Base-by-base conservation (phyloP, 805 yeast genomes). In the Blastobotrys muscicola region DNA sequence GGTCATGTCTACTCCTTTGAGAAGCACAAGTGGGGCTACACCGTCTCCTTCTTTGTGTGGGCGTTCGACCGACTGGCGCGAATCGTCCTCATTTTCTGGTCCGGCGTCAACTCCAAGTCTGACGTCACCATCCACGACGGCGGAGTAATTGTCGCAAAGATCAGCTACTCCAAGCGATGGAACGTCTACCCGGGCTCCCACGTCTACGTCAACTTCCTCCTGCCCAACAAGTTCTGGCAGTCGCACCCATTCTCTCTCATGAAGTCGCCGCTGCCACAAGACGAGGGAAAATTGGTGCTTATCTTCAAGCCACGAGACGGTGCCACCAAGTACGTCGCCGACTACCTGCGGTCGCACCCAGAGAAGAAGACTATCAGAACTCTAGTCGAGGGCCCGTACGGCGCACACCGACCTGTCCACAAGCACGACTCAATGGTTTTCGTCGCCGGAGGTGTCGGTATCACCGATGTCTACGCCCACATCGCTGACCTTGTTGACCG, bases 361-460 rank as follows among this genome's bases (percentile, higher is more conserved):
- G 39, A 39, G 23, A 33, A 15, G 8, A 26, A 35, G n/a, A 34
- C 41, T 2, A 30, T 51, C 31, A 32, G 42, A 10, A 50, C 58
- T 8, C 41, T 49, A 15, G 36, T 77, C 2, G 92, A 83, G 56
- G 90, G 92, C 1, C 89, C 92, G 1, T 83, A 83, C 53, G 86
- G 92, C 2, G 66, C 68, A 36, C 49, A 70, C 1, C 57, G 74
- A 2, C 74, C 80, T 1, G 64, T 76, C n/a, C 64, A 67, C 29
- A 63, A 66, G 37, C 80, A 71, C 51, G 74, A 76, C 38, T 71
- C 74, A 43, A 72, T 78, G 4, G 69, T 80, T 3, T 68, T 80
- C 36, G 50, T 83, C 23, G 81, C 89, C 5, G 89, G 87, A 38
- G 92, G 92, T 29, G 76, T 78, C 45, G 94, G 92, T 40, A 67